These are phyloP conservation scores for Trichoderma sp. DNA, from an alignment of 2,329 filamentous ascomycete genomes.

Conservation along the genomic window DNA sequence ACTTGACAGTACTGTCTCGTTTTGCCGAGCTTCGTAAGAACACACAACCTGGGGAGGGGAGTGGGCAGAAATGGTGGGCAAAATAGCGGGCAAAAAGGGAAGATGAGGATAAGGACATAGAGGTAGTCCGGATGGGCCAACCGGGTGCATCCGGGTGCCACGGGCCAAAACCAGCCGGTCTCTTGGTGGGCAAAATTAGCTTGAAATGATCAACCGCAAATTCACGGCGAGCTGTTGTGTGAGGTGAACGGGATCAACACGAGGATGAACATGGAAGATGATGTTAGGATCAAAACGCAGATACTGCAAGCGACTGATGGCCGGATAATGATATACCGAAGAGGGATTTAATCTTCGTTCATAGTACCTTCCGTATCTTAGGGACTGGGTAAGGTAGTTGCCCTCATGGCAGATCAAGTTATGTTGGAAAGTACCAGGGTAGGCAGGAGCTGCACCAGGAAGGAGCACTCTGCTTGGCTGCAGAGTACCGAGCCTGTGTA, in stretches of 20 bases:
- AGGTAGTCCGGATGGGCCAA: neutral
- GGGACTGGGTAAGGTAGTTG: neutral
- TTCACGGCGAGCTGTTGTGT: neutral
- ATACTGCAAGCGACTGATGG: neutral
- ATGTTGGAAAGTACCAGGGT: neutral
- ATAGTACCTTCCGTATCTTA: neutral
- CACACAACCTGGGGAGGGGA: neutral
- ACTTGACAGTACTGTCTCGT: neutral
- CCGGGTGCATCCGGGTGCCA: neutral
- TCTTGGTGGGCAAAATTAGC: constrained; percentile 11
- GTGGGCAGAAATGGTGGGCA: neutral
- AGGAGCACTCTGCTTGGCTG: neutral
- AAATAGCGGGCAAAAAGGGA: neutral
- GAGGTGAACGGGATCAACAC: neutral
- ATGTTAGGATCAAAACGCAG: neutral
- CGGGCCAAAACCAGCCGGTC: neutral
- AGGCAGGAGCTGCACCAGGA: constrained; percentile 1
- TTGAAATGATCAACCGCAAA: neutral
- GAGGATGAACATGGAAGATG: neutral
- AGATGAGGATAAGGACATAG: neutral
- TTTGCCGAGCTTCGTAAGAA: neutral
- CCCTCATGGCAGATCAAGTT: neutral
- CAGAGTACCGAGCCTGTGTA: neutral
- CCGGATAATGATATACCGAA: neutral
- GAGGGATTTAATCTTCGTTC: neutral